Conservation (phyloP, 2,329 filamentous ascomycete genomes). For the Domatiomyces globalis region DNA sequence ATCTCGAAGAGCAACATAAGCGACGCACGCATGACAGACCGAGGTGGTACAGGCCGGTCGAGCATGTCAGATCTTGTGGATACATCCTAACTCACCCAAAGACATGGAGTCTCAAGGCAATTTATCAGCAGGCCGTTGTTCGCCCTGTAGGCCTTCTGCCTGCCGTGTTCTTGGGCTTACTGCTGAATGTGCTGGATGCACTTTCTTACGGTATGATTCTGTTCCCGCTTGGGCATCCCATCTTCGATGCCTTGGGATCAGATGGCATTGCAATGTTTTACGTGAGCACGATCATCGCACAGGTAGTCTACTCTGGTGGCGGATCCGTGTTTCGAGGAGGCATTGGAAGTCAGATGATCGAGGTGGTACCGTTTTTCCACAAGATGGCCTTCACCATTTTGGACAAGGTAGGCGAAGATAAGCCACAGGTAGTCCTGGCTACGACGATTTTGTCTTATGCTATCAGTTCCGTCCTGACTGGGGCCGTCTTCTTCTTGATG, state of each 20-base stretch:
- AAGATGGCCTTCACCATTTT: slow-evolving; percentile 92
- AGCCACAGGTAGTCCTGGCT: slow-evolving; percentile 74
- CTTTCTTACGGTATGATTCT: slow-evolving; percentile 94
- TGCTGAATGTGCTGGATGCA: slow-evolving; percentile 88
- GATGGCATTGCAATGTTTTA: slow-evolving; percentile 98
- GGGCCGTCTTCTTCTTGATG: slow-evolving; percentile 80
- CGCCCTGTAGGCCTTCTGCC: slow-evolving; percentile 60
- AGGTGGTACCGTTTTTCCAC: slow-evolving; percentile 97
- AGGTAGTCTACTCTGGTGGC: slow-evolving; percentile 71
- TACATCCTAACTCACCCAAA: slow-evolving; percentile 43
- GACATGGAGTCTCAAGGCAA: slow-evolving; percentile 52
- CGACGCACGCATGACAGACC: not conserved
- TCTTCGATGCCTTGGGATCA: slow-evolving; percentile 74
- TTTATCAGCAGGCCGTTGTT: slow-evolving; percentile 52
- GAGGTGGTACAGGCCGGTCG: slow-evolving; percentile 4
- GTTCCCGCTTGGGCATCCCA: slow-evolving; percentile 74
- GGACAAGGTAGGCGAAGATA: slow-evolving; percentile 58
- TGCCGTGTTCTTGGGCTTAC: slow-evolving; percentile 71
- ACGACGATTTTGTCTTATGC: slow-evolving; percentile 90
- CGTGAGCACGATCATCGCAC: slow-evolving; percentile 88
- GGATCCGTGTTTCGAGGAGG: slow-evolving; percentile 82
- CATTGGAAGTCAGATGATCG: slow-evolving; percentile 93
- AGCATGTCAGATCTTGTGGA: slow-evolving; percentile 4
- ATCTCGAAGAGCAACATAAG: slow-evolving; percentile 20
- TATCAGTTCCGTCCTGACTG: slow-evolving; percentile 79